These are phyloP conservation scores for Tephrocybe rancida DNA, from an alignment of 768 basidiomycete genomes.

Conservation along the genomic window DNA sequence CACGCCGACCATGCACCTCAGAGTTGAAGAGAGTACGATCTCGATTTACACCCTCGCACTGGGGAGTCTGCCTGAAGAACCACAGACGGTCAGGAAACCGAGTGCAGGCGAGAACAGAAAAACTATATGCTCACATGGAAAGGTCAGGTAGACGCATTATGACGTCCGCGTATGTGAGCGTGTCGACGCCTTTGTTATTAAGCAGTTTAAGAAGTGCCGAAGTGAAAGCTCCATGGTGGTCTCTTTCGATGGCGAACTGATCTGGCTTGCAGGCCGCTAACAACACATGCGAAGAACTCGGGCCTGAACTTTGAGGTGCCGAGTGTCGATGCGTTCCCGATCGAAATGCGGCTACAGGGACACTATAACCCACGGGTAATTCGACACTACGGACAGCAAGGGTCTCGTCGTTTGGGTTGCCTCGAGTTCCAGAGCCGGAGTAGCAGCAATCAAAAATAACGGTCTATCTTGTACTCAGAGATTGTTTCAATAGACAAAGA, in stretches of 20 bases:
- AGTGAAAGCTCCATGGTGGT: neutral
- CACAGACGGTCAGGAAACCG: neutral
- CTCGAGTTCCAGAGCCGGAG: neutral
- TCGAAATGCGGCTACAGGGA: neutral
- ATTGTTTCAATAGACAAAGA: neutral
- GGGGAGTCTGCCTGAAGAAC: neutral
- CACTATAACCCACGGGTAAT: too few species aligned
- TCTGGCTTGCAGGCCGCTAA: slow-evolving; percentile 4
- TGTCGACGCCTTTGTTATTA: neutral
- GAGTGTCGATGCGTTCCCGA: neutral
- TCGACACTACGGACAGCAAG: neutral
- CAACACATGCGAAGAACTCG: slow-evolving; percentile 5
- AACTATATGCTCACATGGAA: neutral
- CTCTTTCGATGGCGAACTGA: neutral
- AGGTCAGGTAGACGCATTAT: neutral
- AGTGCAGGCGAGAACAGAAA: too few species aligned
- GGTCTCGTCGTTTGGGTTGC: neutral
- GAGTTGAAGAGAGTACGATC: neutral
- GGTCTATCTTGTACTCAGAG: neutral
- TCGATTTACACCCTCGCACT: slow-evolving; percentile 2
- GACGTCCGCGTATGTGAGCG: slow-evolving; percentile 5
- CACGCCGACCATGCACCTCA: neutral
- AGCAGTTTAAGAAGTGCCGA: neutral
- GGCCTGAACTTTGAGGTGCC: too few species aligned
- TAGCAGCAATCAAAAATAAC: slow-evolving; percentile 10